Evolutionary conservation across 1,139 yeast species (phyloP), one percentile per base, ranked within the genome.

Genomic region (Yamadazyma pseudoaaseri): DNA sequence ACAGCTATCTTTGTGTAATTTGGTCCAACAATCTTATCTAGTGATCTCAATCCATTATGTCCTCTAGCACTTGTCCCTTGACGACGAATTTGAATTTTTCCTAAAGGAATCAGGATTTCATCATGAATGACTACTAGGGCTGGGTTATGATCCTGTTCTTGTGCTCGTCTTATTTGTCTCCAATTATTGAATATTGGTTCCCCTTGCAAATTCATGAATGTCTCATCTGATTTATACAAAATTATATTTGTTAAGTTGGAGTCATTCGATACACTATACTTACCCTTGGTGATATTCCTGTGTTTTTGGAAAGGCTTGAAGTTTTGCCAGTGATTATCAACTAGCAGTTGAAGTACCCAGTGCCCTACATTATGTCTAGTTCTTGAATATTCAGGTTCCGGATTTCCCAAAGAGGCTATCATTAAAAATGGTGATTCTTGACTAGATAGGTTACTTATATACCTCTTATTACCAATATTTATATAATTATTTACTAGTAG

Each of bases 281-380:
- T 50, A 16, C 49, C 52, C 18, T 42, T 36, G 4, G 42, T 41
- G 2, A 49, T 34, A 26, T 53, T 55, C 6, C 58, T 49, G 29
- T 48, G 56, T 11, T 45, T 39, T 15, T 37, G 40, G 33, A 56
- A 60, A 29, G 35, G 39, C 26, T 36, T 30, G 42, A 50, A 52
- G 18, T 41, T 30, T 3, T 31, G 42, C 67, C 67, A 58, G 35
- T 50, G 47, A 7, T 47, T 42, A 3, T 47, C 44, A 3, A 55
- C 51, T 10, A 72, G 41, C 44, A 45, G 52, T 31, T 69, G 65
- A 36, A 76, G 48, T 18, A 79, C 64, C 35, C 65, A 54, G 48
- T 82, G 86, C 2, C 96, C 96, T 0, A 81, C 86, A 42, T 81
- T 86, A 51, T 87, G 96, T 30, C 95, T 65, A 0, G 95, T 84